Conservation (phyloP, 495 filamentous ascomycete species). For the Clavariopsis aquatica region DNA sequence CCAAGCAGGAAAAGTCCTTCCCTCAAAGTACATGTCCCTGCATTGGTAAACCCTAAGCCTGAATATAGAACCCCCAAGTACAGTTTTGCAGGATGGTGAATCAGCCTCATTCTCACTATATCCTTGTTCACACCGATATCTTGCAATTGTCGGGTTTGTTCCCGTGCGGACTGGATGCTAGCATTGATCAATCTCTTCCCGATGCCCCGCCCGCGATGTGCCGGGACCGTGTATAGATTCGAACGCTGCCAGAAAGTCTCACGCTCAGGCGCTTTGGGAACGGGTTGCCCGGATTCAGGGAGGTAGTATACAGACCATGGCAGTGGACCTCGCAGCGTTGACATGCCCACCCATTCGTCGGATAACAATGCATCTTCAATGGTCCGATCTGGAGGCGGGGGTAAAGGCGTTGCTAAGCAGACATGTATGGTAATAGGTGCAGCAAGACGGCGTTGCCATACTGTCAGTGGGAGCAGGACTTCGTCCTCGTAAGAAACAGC, state of each 20-base stretch:
- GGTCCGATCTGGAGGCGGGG: neutral
- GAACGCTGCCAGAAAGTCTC: constrained; percentile 24
- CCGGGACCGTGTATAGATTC: constrained; percentile 17
- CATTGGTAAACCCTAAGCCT: constrained; percentile 15
- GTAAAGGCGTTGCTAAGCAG: neutral
- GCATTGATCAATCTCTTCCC: constrained; percentile 5
- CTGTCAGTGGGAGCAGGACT: neutral
- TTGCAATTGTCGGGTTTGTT: neutral
- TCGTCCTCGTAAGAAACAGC: constrained; percentile 20
- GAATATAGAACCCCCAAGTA: constrained; percentile 7
- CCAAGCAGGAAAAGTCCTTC: constrained; percentile 22
- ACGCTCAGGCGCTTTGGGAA: neutral
- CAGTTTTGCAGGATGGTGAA: constrained; percentile 6
- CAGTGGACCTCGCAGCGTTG: constrained; percentile 19
- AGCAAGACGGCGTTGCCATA: constrained; percentile 12
- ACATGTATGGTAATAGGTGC: neutral
- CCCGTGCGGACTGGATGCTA: neutral
- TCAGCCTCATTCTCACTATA: constrained; percentile 15
- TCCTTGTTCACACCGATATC: neutral
- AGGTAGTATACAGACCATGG: constrained; percentile 17
- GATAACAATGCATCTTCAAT: constrained; percentile 15
- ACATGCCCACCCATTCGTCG: constrained; percentile 24
- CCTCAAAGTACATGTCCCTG: constrained; percentile 15
- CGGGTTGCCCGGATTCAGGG: constrained; percentile 18
- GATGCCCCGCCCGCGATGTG: constrained; percentile 19